These are phyloP conservation scores for Brachypodium distachyon DNA, from an alignment of 202 grass and related monocot species.

Conservation along the genomic window DNA sequence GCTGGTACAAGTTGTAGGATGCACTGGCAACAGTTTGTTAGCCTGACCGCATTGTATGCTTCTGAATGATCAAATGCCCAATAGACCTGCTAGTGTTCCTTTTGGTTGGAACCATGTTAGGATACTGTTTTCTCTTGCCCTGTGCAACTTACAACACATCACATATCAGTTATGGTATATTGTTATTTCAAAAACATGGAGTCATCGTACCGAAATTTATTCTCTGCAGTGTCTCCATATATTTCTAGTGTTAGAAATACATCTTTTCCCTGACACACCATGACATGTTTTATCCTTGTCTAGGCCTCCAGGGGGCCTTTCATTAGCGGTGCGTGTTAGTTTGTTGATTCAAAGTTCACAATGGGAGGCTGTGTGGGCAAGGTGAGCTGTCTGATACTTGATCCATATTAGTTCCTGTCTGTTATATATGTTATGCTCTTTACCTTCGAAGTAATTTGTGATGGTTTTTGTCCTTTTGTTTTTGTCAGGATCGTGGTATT, in stretches of 20 bases:
- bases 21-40: not conserved
- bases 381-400: conserved; percentile 21
- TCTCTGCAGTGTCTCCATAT: not conserved
- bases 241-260: not conserved
- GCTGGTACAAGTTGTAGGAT: not conserved
- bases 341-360: not conserved
- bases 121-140: not conserved
- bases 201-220: not conserved
- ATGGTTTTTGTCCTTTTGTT: conserved; percentile 2
- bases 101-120: not conserved
- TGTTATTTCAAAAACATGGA: not conserved
- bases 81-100: not conserved
- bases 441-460: not conserved
- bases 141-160: not conserved
- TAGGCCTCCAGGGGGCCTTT: not conserved
- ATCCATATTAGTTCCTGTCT: not conserved
- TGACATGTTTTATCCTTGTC: conserved; percentile 1
- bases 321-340: not conserved
- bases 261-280: not conserved
- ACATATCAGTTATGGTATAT: not conserved
- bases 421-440: not conserved
- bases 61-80: not conserved
- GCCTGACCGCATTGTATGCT: not conserved
- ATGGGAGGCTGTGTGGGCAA: conserved; percentile 47
- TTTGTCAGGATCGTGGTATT: conserved; percentile 21